Evolutionary conservation across 495 filamentous ascomycete genomes (phyloP).

Genomic region (Tuber magnatum): DNA sequence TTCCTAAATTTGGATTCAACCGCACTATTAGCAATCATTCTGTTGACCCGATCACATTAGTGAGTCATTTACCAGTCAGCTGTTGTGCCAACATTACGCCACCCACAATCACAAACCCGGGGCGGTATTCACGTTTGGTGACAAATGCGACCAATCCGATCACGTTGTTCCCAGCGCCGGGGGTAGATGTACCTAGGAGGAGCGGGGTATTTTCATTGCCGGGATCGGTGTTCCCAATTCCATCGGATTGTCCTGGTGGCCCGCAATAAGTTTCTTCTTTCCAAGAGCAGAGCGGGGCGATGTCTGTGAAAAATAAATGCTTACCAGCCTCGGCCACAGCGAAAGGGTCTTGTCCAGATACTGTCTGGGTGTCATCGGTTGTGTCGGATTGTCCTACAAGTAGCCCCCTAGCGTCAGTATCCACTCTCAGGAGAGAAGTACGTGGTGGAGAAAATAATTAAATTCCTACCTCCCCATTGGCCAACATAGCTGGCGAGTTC

Average conservation of each 20-base stretch:
- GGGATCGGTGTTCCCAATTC: not conserved
- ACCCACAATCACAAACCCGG: slow-evolving; percentile 74
- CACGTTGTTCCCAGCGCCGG: slow-evolving; percentile 7
- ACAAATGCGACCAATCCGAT: slow-evolving; percentile 20
- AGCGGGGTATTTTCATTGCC: slow-evolving; percentile 47
- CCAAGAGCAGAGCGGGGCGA: too few relatives aligned
- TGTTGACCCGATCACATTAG: not conserved
- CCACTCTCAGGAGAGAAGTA: slow-evolving; percentile 11
- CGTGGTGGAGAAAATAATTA: not conserved
- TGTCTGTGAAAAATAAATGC: too few relatives aligned
- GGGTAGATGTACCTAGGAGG: slow-evolving; percentile 27
- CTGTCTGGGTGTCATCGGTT: too few relatives aligned
- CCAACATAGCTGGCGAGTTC: slow-evolving; percentile 55
- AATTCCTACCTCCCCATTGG: slow-evolving; percentile 8
- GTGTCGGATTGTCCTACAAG: too few relatives aligned
- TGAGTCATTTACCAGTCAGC: slow-evolving; percentile 50
- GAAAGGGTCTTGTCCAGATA: slow-evolving; percentile 24
- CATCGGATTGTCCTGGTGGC: not conserved
- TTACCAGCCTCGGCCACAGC: slow-evolving; percentile 30
- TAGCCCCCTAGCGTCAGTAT: too few relatives aligned
- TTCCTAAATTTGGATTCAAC: slow-evolving; percentile 50
- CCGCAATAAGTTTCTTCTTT: too few relatives aligned
- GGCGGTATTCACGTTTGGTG: slow-evolving; percentile 51
- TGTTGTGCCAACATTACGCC: slow-evolving; percentile 92
- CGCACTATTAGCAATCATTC: not conserved